A percentile compares a stretch with the other conserved stretches of the same genome.
phyloP scores from a whole-genome alignment of 495 filamentous ascomycete genomes.

The Neurospora sp. region DNA sequence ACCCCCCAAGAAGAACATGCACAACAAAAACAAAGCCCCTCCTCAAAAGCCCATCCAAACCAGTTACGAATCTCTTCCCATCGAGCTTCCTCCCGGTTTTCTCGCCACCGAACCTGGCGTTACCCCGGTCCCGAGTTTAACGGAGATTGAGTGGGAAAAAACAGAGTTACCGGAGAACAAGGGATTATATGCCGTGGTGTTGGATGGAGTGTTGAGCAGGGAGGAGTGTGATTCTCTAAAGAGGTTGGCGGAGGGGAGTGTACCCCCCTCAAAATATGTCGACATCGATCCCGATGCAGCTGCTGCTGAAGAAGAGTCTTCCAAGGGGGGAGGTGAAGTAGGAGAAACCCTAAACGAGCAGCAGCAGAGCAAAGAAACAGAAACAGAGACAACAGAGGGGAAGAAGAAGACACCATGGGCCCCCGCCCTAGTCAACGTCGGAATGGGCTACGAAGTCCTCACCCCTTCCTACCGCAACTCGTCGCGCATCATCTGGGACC shows the following conservation, averaged over 20 bases:
- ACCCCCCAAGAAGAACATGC: too few relatives aligned
- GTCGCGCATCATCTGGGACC: conserved; percentile 67
- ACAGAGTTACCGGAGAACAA: conserved; percentile 45
- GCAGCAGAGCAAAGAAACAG: not conserved
- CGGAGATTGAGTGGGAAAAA: conserved; percentile 42
- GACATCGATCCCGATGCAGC: not conserved
- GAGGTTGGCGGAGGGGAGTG: conserved; percentile 44
- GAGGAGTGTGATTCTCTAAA: conserved; percentile 51
- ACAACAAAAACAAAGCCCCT: too few relatives aligned
- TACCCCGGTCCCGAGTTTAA: conserved; percentile 14
- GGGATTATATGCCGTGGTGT: conserved; percentile 46
- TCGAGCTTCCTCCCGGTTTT: conserved; percentile 23
- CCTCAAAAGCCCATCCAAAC: conserved; percentile 13
- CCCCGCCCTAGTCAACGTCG: conserved; percentile 60
- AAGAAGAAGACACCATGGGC: conserved; percentile 34
- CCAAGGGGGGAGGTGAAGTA: not conserved
- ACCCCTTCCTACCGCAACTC: conserved; percentile 52
- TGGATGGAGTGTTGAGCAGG: conserved; percentile 54
- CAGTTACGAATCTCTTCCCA: conserved; percentile 22
- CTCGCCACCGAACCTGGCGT: conserved; percentile 16
- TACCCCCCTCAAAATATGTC: conserved; percentile 11
- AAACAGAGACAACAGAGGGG: too few relatives aligned
- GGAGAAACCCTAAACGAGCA: not conserved
- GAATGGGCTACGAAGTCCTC: conserved; percentile 48
- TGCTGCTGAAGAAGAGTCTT: too few relatives aligned